Evolutionary conservation across 768 basidiomycete genomes (phyloP).

Genomic region (Tephrocybe sp.): DNA sequence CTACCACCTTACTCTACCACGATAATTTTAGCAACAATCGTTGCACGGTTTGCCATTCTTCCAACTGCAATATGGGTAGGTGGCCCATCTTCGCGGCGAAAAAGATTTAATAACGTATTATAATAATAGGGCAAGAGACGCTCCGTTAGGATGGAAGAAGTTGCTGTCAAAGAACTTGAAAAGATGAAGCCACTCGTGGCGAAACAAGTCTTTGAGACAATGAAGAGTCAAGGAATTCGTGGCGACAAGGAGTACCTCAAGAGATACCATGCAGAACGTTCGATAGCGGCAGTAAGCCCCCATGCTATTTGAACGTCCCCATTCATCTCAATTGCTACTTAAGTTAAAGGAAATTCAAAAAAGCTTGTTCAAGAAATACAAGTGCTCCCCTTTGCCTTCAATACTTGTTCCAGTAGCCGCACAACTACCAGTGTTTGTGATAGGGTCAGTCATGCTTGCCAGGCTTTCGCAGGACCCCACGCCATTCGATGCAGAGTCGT

Average conservation of each 20-base stretch:
- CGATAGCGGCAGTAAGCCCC: conserved; percentile 42
- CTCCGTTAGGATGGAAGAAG: conserved; percentile 56
- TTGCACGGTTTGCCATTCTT: conserved; percentile 58
- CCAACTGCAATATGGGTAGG: conserved; percentile 79
- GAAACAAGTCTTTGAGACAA: conserved; percentile 42
- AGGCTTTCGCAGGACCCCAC: conserved; percentile 55
- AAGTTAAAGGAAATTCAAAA: conserved; percentile 55
- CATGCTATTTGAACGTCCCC: not conserved
- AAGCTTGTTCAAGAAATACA: conserved; percentile 57
- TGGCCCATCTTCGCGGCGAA: conserved; percentile 2
- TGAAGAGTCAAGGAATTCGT: conserved; percentile 53
- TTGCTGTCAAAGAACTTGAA: conserved; percentile 55
- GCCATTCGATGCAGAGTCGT: conserved; percentile 75
- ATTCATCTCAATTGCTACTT: conserved; percentile 3
- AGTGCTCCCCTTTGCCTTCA: conserved; percentile 54
- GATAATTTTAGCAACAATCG: conserved; percentile 66
- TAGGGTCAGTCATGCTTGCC: conserved; percentile 57
- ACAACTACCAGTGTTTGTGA: conserved; percentile 72
- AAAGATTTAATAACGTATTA: conserved; percentile 1
- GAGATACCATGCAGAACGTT: conserved; percentile 44
- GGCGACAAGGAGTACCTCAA: conserved; percentile 53
- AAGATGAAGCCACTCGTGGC: conserved; percentile 42
- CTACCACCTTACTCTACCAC: conserved; percentile 72
- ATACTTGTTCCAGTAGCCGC: conserved; percentile 59
- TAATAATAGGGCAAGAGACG: conserved; percentile 54